Conservation (phyloP, 768 basidiomycete species). For the Dacryopinax spathularia region DNA sequence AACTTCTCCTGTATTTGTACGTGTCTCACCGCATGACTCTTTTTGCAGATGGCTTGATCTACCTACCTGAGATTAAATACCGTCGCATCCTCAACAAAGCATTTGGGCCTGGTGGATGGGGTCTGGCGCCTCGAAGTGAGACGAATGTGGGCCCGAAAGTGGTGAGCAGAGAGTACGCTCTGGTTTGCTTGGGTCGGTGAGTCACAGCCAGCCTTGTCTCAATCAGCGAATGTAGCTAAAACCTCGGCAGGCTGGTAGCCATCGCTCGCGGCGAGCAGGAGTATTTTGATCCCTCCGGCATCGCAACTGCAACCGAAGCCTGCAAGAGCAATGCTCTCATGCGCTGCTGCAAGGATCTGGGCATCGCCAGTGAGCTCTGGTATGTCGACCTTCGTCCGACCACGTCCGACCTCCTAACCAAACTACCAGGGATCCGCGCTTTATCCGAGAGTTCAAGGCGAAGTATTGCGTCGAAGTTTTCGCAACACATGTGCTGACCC, state of each 20-base stretch:
- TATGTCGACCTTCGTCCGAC: conserved; percentile 23
- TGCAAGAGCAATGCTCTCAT: conserved; percentile 95
- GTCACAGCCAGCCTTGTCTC: conserved; percentile 17
- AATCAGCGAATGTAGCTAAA: neutral
- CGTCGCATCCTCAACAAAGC: conserved; percentile 80
- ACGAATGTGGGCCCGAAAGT: conserved; percentile 77
- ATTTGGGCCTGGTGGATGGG: conserved; percentile 95
- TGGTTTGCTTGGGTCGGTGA: conserved; percentile 82
- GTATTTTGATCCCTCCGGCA: conserved; percentile 80
- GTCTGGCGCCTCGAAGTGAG: conserved; percentile 82
- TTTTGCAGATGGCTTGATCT: conserved; percentile 68
- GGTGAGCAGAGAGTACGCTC: conserved; percentile 85
- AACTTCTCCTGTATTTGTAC: neutral
- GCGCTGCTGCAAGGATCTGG: conserved; percentile 94
- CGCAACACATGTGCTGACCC: conserved; percentile 66
- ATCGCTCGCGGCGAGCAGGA: conserved; percentile 93
- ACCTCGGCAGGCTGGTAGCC: conserved; percentile 52
- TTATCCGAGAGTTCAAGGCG: conserved; percentile 83
- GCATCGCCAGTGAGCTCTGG: conserved; percentile 94
- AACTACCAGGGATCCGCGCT: conserved; percentile 78
- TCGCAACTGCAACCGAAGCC: conserved; percentile 86
- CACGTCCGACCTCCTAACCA: neutral
- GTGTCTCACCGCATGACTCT: neutral
- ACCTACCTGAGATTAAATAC: conserved; percentile 96
- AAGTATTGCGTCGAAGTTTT: conserved; percentile 75